phyloP scores from a whole-genome alignment of 2,329 filamentous ascomycete species.

The Aspergillus neoniger region DNA sequence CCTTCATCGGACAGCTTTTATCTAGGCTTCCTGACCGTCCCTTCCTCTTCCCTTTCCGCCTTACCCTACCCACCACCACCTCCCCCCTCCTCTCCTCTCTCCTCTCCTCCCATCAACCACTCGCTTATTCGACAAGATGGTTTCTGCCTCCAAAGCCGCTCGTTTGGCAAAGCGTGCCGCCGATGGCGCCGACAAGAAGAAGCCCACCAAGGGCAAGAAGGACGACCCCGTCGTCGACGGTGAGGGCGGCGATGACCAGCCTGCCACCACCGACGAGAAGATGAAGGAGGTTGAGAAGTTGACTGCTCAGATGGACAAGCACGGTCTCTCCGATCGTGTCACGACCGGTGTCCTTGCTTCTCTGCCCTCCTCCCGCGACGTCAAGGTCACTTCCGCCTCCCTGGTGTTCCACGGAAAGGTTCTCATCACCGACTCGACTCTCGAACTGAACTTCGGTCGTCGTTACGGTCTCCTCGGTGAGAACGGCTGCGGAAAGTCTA shows the following conservation, averaged over 20 bases:
- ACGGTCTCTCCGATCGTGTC: constrained; percentile 94
- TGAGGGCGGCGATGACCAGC: constrained; percentile 62
- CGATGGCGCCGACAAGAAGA: constrained; percentile 68
- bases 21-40: constrained; percentile 17
- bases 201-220: constrained; percentile 66
- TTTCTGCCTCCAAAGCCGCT: constrained; percentile 69
- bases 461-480: constrained; percentile 94
- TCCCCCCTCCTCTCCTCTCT: constrained; percentile 10
- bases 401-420: constrained; percentile 98
- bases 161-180: constrained; percentile 66
- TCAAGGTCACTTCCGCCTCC: constrained; percentile 92
- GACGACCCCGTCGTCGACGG: constrained; percentile 54
- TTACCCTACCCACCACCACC: constrained; percentile 12
- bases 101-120: constrained; percentile 13
- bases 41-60: constrained; percentile 21
- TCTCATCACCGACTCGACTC: constrained; percentile 86
- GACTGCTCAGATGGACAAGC: constrained; percentile 89
- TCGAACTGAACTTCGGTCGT: constrained; percentile 90
- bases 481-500: constrained; percentile 99
- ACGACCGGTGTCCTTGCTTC: constrained; percentile 96
- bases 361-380: constrained; percentile 80
- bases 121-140: constrained; percentile 52
- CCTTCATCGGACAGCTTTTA: constrained; percentile 25
- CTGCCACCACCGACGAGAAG: constrained; percentile 71
- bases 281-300: constrained; percentile 82